Evolutionary conservation across 768 basidiomycete genomes (phyloP), one percentile per base, ranked within the genome.

Genomic region (Mycena polygramma): DNA sequence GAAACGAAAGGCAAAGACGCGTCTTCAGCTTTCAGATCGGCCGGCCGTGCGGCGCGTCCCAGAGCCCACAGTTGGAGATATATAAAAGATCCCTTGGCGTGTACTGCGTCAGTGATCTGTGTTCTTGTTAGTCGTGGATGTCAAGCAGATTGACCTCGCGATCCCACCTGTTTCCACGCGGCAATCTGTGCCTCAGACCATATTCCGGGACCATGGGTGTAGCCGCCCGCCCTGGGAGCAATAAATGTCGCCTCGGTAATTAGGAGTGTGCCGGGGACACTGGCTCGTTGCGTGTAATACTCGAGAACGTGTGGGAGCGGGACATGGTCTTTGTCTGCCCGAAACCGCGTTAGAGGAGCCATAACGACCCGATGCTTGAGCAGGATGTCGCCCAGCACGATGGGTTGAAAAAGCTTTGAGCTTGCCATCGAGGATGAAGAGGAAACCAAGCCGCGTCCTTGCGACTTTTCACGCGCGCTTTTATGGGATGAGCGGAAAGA

Each of bases 171-270:
- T 75, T 87, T 89, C 91, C 91, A 92, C 0, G 78, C 86, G 0
- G 64, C 73, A 41, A 90, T 84, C 71, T 95, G 93, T 26, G 85
- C 88, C 4, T 85, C 77, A 24, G 77, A 88, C 83, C 87, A 93
- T 63, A 93, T 88, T 0, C 92, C 92, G 2, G 92, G 92, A 0
- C 86, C 83, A 67, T 88, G 77, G 1, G 68, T 57, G 52, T 78
- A 81, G 1, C 89, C 90, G 1, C 86, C 88, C 0, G 89, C 89
- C 17, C 83, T 72, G 1, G 79, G 76, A 0, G 86, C 83, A 54
- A 92, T 86, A 59, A 84, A 80, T 1, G 89, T 90, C 0, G 83
- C 91, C 77, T 92, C 90, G 1, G 88, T 78, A 63, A 93, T 83
- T 48, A 89, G 79, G 19, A 92, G 78, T 0, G 87, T 90, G 0